A percentile compares a stretch with the other conserved stretches of the same genome.
Conservation (phyloP, 2,329 filamentous ascomycete species). For the Cordyceps cicadae region DNA sequence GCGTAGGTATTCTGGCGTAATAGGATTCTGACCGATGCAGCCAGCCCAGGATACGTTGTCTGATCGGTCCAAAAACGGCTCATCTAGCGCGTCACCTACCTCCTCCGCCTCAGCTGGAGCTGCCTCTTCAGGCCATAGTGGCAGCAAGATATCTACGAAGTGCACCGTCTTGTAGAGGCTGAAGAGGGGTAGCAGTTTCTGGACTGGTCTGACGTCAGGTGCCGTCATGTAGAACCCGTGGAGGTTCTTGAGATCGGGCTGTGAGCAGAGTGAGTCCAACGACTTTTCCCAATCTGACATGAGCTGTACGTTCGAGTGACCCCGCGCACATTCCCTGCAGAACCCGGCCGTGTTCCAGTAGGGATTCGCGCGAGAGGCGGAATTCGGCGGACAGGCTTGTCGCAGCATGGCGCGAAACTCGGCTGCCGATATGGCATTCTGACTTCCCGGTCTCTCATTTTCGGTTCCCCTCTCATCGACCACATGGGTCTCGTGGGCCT, state of each 20-base stretch:
- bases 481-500: not conserved
- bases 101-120: slow-evolving; percentile 29
- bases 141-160: slow-evolving; percentile 71
- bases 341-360: slow-evolving; percentile 57
- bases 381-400: slow-evolving; percentile 53
- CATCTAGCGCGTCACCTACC: slow-evolving; percentile 14
- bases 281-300: slow-evolving; percentile 57
- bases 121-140: slow-evolving; percentile 43
- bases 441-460: not conserved
- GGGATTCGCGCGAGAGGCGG: slow-evolving; percentile 48
- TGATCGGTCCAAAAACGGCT: slow-evolving; percentile 52
- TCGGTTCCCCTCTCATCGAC: not conserved
- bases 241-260: slow-evolving; percentile 65
- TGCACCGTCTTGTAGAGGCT: slow-evolving; percentile 63
- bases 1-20: slow-evolving; percentile 47
- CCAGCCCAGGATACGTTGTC: slow-evolving; percentile 68
- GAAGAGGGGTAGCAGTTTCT: slow-evolving; percentile 65
- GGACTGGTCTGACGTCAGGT: slow-evolving; percentile 52
- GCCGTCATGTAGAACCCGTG: slow-evolving; percentile 66
- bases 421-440: slow-evolving; percentile 17
- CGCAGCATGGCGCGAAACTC: slow-evolving; percentile 35
- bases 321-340: slow-evolving; percentile 53
- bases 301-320: slow-evolving; percentile 61
- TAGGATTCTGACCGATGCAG: slow-evolving; percentile 49
- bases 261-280: slow-evolving; percentile 58